Percentiles rank a stretch among this genome's conserved stretches.
Conservation (phyloP, 2,329 filamentous ascomycete genomes). For the Knoxdaviesia proteae region DNA sequence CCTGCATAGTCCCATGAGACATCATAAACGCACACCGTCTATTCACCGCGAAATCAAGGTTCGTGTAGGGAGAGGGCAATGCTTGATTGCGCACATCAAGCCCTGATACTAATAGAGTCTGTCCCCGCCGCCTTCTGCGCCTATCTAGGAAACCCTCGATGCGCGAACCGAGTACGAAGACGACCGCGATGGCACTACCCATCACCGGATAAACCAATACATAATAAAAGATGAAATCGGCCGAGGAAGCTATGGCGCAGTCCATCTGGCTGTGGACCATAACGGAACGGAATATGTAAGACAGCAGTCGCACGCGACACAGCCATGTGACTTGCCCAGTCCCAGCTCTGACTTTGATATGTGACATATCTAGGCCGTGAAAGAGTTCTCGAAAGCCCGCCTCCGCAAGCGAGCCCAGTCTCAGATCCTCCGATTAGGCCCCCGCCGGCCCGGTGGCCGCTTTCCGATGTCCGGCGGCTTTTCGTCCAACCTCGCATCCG, state of each 20-base stretch:
- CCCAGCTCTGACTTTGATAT: background rate
- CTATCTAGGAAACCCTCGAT: constrained; percentile 64
- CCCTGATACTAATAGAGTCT: background rate
- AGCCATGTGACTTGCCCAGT: too few relatives aligned
- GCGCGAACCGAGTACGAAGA: constrained; percentile 77
- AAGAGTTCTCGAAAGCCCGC: constrained; percentile 89
- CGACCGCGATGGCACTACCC: constrained; percentile 57
- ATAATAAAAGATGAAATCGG: constrained; percentile 87
- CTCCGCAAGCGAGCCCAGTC: constrained; percentile 80
- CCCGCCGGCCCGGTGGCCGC: constrained; percentile 21
- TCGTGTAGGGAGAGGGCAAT: background rate
- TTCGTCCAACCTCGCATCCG: too few relatives aligned
- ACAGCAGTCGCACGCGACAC: too few relatives aligned
- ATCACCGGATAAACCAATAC: constrained; percentile 90
- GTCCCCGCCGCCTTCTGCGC: background rate
- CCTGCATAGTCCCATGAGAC: constrained; percentile 27
- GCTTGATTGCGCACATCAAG: background rate
- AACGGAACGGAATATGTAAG: constrained; percentile 84
- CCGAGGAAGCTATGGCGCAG: constrained; percentile 84
- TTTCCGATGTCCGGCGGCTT: constrained; percentile 4
- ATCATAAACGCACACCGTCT: constrained; percentile 36
- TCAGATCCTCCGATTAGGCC: constrained; percentile 46
- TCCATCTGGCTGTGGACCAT: constrained; percentile 77
- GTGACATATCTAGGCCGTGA: constrained; percentile 48
- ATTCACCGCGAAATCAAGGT: constrained; percentile 38